phyloP scores from a whole-genome alignment of 2,329 filamentous ascomycete genomes.

The Colletotrichum orbiculare region DNA sequence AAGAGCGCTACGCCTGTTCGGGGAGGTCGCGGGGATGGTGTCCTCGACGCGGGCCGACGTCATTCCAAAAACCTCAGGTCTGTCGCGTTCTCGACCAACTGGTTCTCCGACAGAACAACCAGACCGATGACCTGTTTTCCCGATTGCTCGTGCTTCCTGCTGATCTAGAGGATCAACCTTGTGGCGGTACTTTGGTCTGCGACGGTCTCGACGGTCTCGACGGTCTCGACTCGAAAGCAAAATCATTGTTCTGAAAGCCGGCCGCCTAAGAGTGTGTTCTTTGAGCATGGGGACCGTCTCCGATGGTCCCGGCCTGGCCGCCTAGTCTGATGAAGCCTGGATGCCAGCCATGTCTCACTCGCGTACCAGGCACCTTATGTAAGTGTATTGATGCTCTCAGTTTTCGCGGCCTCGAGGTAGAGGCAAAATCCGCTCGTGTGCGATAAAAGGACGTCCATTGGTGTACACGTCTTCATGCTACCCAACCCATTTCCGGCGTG shows the following conservation, averaged over 20 bases:
- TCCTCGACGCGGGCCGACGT: conserved; percentile 25
- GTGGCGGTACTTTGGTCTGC: conserved; percentile 6
- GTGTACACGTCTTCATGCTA: conserved; percentile 7
- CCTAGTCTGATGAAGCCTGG: conserved; percentile 1
- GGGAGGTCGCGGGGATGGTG: not conserved
- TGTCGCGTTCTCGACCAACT: conserved; percentile 9
- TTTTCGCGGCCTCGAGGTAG: not conserved
- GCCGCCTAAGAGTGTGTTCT: conserved; percentile 21
- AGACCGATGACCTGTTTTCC: not conserved
- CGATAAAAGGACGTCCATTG: conserved; percentile 14
- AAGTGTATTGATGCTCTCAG: conserved; percentile 1
- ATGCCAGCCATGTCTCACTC: conserved; percentile 27
- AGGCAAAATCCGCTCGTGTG: not conserved
- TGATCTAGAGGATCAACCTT: conserved; percentile 23
- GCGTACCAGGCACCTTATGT: conserved; percentile 2
- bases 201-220: too few relatives aligned
- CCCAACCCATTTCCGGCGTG: conserved; percentile 22
- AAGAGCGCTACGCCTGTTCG: conserved; percentile 10
- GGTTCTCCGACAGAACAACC: not conserved
- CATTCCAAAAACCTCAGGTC: conserved; percentile 19
- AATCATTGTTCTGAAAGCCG: conserved; percentile 29
- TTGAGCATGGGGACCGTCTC: conserved; percentile 11
- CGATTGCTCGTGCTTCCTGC: conserved; percentile 15
- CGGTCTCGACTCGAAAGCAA: conserved; percentile 9
- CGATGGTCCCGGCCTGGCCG: conserved; percentile 19